Percentiles rank a stretch among this genome's conserved stretches.
Conservation (phyloP, 2,329 filamentous ascomycete species). For the Aspergillus japonicus region DNA sequence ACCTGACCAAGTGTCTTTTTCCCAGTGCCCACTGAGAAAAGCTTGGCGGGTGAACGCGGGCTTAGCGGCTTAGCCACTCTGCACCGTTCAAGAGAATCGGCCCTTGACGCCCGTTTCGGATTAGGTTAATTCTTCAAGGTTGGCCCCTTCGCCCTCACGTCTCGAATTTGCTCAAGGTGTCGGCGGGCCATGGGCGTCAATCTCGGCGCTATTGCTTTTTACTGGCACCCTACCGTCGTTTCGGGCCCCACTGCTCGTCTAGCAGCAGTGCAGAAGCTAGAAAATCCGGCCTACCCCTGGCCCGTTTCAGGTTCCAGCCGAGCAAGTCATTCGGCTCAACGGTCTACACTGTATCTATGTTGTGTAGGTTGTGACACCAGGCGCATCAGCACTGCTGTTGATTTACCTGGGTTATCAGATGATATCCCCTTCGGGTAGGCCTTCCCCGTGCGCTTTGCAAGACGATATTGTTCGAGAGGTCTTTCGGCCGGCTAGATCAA, state of each 20-base stretch:
- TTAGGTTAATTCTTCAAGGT: background rate
- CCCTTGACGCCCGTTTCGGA: background rate
- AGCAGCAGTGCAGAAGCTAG: background rate
- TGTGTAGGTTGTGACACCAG: background rate
- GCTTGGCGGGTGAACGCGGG: background rate
- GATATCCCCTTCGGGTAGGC: background rate
- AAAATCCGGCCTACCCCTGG: background rate
- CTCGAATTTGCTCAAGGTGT: background rate
- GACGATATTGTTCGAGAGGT: background rate
- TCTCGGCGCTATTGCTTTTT: background rate
- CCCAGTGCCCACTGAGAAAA: background rate
- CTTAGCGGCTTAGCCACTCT: background rate
- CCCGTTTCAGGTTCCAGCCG: background rate
- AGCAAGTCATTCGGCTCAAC: background rate
- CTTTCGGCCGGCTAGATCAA: background rate
- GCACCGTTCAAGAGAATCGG: background rate
- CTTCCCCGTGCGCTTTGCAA: background rate
- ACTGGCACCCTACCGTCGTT: background rate
- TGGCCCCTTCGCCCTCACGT: background rate
- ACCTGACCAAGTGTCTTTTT: background rate
- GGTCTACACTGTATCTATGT: background rate
- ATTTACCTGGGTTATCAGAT: background rate
- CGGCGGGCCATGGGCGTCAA: background rate
- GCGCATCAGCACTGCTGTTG: background rate
- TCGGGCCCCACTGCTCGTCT: background rate